Percentiles rank a stretch among this genome's conserved stretches.
Evolutionary conservation across 352 stramenopile species (phyloP).

Genomic region (Phytopythium vexans): DNA sequence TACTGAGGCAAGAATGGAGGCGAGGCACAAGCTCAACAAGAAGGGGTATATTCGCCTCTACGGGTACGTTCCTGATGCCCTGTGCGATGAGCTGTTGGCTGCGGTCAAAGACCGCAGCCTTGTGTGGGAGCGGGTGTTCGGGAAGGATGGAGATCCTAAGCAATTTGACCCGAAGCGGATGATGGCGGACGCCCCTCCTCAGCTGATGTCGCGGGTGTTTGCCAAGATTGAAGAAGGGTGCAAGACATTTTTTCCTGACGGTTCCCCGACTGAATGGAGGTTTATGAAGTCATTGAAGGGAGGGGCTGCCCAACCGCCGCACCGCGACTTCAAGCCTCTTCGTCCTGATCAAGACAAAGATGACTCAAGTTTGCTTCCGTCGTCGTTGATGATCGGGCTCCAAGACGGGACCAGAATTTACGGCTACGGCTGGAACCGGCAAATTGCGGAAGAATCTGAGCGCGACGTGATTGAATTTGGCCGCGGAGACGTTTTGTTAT

Average conservation of each 20-base stretch:
- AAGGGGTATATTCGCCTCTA: slow-evolving; percentile 1
- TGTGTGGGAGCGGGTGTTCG: neutral
- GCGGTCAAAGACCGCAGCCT: neutral
- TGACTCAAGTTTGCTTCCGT: neutral
- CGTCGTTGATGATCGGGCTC: neutral
- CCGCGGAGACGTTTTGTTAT: slow-evolving; percentile 2
- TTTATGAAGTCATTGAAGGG: too few species aligned
- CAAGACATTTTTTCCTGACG: slow-evolving; percentile 1
- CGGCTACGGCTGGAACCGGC: slow-evolving; percentile 4
- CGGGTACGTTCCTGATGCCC: neutral
- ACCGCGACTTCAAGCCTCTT: too few species aligned
- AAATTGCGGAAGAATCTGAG: neutral
- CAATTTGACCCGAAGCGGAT: too few species aligned
- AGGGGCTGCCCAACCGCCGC: too few species aligned
- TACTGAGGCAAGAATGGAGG: too few species aligned
- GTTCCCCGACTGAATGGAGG: neutral
- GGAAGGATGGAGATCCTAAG: too few species aligned
- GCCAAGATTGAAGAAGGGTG: too few species aligned
- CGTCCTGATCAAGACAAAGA: too few species aligned
- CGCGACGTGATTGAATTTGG: neutral
- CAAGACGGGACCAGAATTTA: slow-evolving; percentile 1
- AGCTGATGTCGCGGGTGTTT: too few species aligned
- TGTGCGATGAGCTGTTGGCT: slow-evolving; percentile 1
- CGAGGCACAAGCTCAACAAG: too few species aligned
- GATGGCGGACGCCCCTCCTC: too few species aligned